Conservation (phyloP, 2,329 filamentous ascomycete genomes). For the Ophiostoma triangulosporum region DNA sequence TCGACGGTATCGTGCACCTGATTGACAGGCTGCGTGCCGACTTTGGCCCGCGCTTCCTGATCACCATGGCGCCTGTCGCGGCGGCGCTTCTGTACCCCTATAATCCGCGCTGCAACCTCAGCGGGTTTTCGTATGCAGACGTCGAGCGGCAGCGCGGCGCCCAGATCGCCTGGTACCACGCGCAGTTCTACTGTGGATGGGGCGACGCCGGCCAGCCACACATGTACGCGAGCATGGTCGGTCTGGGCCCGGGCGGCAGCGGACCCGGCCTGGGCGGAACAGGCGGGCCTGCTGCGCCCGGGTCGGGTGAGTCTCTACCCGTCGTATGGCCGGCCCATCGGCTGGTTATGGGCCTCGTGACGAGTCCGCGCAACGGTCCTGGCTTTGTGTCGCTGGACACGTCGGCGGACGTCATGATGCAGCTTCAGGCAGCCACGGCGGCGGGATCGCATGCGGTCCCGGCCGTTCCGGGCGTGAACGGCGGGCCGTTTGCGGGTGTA, state of each 20-base stretch:
- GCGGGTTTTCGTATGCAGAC: slow-evolving; percentile 60
- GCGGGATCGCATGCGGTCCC: not conserved
- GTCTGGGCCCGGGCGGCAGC: slow-evolving; percentile 41
- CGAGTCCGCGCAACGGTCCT: slow-evolving; percentile 56
- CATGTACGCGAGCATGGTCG: slow-evolving; percentile 32
- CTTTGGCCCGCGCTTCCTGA: slow-evolving; percentile 53
- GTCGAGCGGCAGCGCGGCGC: slow-evolving; percentile 50
- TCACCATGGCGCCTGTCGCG: slow-evolving; percentile 67
- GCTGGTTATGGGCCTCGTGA: slow-evolving; percentile 62
- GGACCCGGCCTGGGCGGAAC: slow-evolving; percentile 59
- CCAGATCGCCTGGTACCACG: slow-evolving; percentile 67
- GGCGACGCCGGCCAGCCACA: slow-evolving; percentile 43
- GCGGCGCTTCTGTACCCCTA: slow-evolving; percentile 49
- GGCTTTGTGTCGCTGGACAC: slow-evolving; percentile 48
- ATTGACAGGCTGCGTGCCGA: slow-evolving; percentile 52
- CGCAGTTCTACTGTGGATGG: slow-evolving; percentile 80
- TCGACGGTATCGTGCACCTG: slow-evolving; percentile 46
- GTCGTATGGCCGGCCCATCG: slow-evolving; percentile 53
- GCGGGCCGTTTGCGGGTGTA: slow-evolving; percentile 51
- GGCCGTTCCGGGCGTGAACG: not conserved
- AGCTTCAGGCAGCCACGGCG: slow-evolving; percentile 25
- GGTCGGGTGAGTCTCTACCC: slow-evolving; percentile 25
- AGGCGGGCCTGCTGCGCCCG: slow-evolving; percentile 29
- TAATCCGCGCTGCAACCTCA: slow-evolving; percentile 48
- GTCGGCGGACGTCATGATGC: slow-evolving; percentile 40